A percentile compares a stretch with the other conserved stretches of the same genome.
phyloP scores from a whole-genome alignment of 192 early-diverging fungal genomes.

The Coemansia sp. region DNA sequence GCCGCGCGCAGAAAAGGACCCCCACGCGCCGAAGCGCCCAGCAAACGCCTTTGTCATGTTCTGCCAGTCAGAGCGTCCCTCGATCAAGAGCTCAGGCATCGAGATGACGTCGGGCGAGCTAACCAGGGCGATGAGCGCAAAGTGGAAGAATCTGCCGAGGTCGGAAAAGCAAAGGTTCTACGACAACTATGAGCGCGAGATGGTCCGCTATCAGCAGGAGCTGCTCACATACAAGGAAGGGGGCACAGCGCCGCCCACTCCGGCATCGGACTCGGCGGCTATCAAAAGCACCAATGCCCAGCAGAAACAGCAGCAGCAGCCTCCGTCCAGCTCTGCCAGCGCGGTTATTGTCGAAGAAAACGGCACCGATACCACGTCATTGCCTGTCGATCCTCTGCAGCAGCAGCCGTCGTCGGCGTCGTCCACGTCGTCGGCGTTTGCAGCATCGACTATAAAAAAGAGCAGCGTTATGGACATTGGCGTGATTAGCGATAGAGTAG shows the following conservation, averaged over 20 bases:
- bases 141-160: slow-evolving; percentile 47
- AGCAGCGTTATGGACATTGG: neutral
- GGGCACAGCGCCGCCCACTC: neutral
- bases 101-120: slow-evolving; percentile 48
- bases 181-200: slow-evolving; percentile 51
- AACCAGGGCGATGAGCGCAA: slow-evolving; percentile 51
- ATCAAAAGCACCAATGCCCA: neutral
- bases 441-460: neutral
- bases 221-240: slow-evolving; percentile 39
- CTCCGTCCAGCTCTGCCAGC: neutral
- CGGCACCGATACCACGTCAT: neutral
- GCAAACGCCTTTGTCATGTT: slow-evolving; percentile 56
- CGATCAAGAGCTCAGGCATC: slow-evolving; percentile 38
- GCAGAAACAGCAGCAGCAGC: too few species aligned
- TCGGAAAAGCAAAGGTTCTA: slow-evolving; percentile 49
- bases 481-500: neutral
- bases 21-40: slow-evolving; percentile 51
- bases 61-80: slow-evolving; percentile 52
- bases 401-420: neutral
- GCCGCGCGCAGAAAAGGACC: slow-evolving; percentile 46
- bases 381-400: slow-evolving; percentile 1
- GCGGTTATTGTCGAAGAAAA: neutral
- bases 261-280: neutral
- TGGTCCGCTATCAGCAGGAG: slow-evolving; percentile 50
- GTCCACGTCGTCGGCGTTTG: neutral